phyloP scores from a whole-genome alignment of 805 yeast genomes.

The Pichia manshurica region DNA sequence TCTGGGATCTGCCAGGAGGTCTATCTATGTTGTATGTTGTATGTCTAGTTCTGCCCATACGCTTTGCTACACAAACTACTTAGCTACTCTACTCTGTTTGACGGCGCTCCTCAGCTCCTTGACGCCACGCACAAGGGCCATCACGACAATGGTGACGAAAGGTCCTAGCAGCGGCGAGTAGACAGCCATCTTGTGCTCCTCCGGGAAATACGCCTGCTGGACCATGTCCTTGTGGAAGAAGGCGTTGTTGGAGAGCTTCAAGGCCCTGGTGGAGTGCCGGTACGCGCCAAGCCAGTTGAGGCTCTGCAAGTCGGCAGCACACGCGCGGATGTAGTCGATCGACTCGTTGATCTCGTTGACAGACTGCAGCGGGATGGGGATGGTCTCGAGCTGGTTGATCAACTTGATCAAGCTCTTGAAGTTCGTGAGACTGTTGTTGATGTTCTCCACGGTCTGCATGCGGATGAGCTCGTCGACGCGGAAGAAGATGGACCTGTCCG shows the following conservation, averaged over 20 bases:
- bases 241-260: conserved; percentile 60
- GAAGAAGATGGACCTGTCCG: conserved; percentile 50
- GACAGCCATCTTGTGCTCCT: conserved; percentile 92
- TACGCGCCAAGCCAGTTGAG: conserved; percentile 35
- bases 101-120: conserved; percentile 29
- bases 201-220: conserved; percentile 90
- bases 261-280: conserved; percentile 44
- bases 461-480: conserved; percentile 66
- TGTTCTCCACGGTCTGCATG: conserved; percentile 49
- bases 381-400: conserved; percentile 62
- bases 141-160: conserved; percentile 52
- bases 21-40: no score
- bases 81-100: no score
- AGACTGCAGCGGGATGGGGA: conserved; percentile 78
- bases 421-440: conserved; percentile 60
- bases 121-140: conserved; percentile 45
- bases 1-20: no score
- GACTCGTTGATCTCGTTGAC: conserved; percentile 50
- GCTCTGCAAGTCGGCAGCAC: conserved; percentile 32
- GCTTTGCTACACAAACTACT: no score
- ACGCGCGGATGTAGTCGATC: conserved; percentile 29
- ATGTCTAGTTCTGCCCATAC: no score
- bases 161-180: conserved; percentile 91
- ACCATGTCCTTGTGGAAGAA: conserved; percentile 94
- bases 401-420: conserved; percentile 67